Evolutionary conservation across 352 stramenopile genomes (phyloP), one percentile per base, ranked within the genome.

Genomic region (Blastocystis sp.): DNA sequence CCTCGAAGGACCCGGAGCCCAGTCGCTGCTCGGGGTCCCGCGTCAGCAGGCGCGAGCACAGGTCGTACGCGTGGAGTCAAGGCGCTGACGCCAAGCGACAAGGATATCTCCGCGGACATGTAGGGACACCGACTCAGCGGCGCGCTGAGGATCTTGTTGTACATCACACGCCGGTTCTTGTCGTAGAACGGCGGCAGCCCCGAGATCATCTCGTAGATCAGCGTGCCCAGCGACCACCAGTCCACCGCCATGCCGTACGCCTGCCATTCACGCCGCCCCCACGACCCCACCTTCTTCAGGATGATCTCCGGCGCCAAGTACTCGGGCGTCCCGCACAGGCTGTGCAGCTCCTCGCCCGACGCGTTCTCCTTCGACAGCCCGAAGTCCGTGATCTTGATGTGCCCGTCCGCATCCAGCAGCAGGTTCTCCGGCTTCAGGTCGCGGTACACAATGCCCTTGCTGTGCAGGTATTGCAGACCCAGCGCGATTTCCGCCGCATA

Each of bases 91-190:
- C 48, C 28, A 92, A 95, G 7, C 2, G 3, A 69, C 14, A 61
- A 80, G 70, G 70, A 80, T 80, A 80, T 66, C 59, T 80, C 70
- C 38, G 70, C 28, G 19, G 70, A 80, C 70, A 80, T 80, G n/a
- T 38, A 62, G 2, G 70, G 40, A 69, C 92, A 92, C 90, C 94
- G 94, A 59, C 92, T 92, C 89, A 96, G 91, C 64, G 93, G 91
- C 65, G 93, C 93, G 90, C 95, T 95, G 41, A 97, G 89, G 89
- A 97, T 97, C 91, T 96, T 96, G 90, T 96, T 92, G 90, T 96
- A 96, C 94, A 96, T 97, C 2, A 80, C 34, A 3, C 56, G 70
- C 21, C 53, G 34, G n/a, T 80, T 34, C 28, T 34, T 34, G 28
- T 34, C 28, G 28, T 34, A 34, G 28, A 34, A 34, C 28, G 28